Conservation (phyloP, 2,329 filamentous ascomycete genomes). For the Trichoderma sp. region DNA sequence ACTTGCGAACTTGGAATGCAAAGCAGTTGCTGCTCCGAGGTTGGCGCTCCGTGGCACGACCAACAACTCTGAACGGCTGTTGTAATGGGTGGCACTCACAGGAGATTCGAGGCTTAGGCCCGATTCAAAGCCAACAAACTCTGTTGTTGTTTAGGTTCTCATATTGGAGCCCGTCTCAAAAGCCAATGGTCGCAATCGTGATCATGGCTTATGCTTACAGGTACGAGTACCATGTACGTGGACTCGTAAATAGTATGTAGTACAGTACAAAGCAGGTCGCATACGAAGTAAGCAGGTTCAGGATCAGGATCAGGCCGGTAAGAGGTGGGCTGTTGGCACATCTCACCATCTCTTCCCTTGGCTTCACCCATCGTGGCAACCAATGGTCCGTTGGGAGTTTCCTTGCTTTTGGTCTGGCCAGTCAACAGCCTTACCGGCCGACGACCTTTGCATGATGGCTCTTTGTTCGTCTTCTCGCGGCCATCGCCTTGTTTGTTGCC, state of each 20-base stretch:
- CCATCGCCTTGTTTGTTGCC: background rate
- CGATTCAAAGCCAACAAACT: background rate
- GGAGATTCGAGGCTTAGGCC: background rate
- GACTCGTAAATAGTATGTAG: background rate
- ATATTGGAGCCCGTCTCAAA: background rate
- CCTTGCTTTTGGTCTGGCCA: background rate
- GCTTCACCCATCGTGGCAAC: background rate
- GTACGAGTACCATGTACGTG: background rate
- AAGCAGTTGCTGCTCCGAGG: background rate
- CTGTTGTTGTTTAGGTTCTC: background rate
- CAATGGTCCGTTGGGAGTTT: background rate
- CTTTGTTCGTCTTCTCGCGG: background rate
- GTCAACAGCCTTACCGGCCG: slow-evolving; percentile 10
- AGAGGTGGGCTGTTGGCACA: background rate
- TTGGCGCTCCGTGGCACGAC: background rate
- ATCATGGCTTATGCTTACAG: background rate
- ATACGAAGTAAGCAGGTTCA: background rate
- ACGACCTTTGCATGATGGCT: background rate
- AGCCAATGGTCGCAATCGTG: background rate
- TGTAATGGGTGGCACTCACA: background rate
- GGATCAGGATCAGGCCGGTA: background rate
- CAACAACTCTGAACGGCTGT: background rate
- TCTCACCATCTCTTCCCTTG: background rate
- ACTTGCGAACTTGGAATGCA: background rate
- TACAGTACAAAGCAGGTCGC: too few species aligned